Evolutionary conservation across 176 grass and related monocot genomes (phyloP), one percentile per base, ranked within the genome.

Genomic region (Paspalum notatum): DNA sequence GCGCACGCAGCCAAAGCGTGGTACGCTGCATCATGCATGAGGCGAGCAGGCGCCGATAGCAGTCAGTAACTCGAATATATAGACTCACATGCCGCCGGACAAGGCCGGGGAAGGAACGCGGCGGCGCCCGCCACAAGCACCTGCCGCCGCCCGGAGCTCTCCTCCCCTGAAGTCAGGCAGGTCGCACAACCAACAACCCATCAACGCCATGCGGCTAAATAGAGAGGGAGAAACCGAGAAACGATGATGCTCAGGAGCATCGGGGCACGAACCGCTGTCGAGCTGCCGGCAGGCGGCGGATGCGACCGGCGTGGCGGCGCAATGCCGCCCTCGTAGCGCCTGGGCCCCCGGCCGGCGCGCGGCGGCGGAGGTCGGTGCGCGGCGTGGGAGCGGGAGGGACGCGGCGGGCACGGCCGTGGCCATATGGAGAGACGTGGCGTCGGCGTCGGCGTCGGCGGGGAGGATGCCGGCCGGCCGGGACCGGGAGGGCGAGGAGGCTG

Each of bases 31-130:
- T 59, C n/a, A n/a, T 20, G 39, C 61, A 67, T 4, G 21, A 51
- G 5, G 40, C 8, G 37, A 62, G 40, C 86, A 9, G 55, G n/a
- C 9, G 9, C 64, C 2, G 4, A 21, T 25, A 40, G 12, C 71
- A 47, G n/a, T 32, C 32, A n/a, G n/a, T 32, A 71, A 16, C 25
- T 24, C 0, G 39, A 62, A 84, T 27, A 41, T n/a, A 47, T 42
- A 8, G 49, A 89, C 92, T 93, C 85, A 95, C 96, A 91, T 79
- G 84, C 91, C 64, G 85, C 85, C 64, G 18, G 83, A 71, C 82
- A 74, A 73, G 82, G 63, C 71, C 79, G 72, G 60, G 89, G 70
- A 18, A 87, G 48, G 72, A 87, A 70, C 66, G 81, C 60, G 40
- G 79, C 74, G 51, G 87, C 78, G 55, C 92, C 92, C 18, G 88